Base-by-base conservation (phyloP, 768 basidiomycete genomes). In the Gloeostereum incarnatum region DNA sequence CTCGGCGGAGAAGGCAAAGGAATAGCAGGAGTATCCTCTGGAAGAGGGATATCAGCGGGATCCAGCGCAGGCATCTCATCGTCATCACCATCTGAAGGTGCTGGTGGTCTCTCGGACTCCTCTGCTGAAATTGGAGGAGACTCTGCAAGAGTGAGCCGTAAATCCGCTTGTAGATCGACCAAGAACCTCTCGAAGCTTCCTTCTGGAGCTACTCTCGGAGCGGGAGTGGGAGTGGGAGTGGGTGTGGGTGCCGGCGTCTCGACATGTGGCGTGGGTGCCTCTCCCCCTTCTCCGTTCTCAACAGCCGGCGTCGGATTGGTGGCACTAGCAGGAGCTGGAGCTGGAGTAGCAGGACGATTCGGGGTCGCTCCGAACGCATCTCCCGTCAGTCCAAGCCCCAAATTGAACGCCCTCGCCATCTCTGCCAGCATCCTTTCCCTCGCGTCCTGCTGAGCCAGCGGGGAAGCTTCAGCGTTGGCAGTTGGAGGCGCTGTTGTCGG, bases 101-200 rank as follows among this genome's bases (percentile, higher is more conserved):
- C 48, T 17, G 45, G 45, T 21, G 8, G 9, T 9, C 16, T 8
- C 31, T 17, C 51, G 33, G 51, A 44, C 36, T 46, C 45, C 17
- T 37, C 35, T 11, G 21, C 45, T 7, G 29, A 18, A 11, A 26
- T 35, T 21, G 47, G 46, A 35, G 54, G 47, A 24, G 53, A 54
- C 34, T 65, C 71, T 18, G 69, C 71, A 43, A 90, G 55, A 6
- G 80, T 78, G 5, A 63, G 57, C 39, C 87, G 61, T 39, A 90
- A 59, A 54, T 89, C 87, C 13, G 68, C 60, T 56, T 89, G 88
- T 38, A 89, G 51, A 56, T 89, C 84, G 31, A 84, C 60, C 46
- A 90, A 59, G 63, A 90, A 90, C 20, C 82, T 69, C 51, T 89
- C 86, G 49, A 90, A 90, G 49, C 77, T 80, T 42, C 78, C 80